Base-by-base conservation (phyloP, 495 filamentous ascomycete genomes). In the Immersiella caudata region DNA sequence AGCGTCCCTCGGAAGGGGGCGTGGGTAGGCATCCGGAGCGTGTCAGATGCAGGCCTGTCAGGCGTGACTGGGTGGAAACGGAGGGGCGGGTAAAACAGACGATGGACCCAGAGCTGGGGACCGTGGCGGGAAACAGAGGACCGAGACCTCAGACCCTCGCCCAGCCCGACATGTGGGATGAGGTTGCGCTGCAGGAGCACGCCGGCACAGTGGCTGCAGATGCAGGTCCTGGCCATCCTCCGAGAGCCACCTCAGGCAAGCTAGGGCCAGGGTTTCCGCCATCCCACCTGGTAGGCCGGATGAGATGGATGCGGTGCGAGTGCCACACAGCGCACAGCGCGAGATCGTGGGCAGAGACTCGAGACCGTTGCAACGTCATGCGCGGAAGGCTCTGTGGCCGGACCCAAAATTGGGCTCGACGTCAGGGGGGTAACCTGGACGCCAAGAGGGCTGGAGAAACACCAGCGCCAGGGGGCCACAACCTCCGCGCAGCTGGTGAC, bases 21-120 rank as follows among this genome's bases (percentile, higher is more conserved):
- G 20, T 61, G 67, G 76, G 76, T 68, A 75, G 66, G 63, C 75
- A 76, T 82, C 81, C 81, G 80, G 76, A 66, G 76, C 75, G 81
- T 82, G 70, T 83, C 80, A 83, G 77, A 75, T 76, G 67, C 71
- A 71, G 71, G 73, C 72, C 73, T 75, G 67, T 74, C 73, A 73
- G 72, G 75, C 73, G 72, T 71, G 68, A 64, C 54, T 69, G 65
- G 73, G 72, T 74, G 70, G 77, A 76, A 76, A 64, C 70, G 9
- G 66, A 67, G 61, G 61, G 61, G 59, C 62, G 76, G 78, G 69
- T 82, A 79, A 83, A 82, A 82, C 79, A 74, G 74, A 35, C 57
- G 66, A 68, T 71, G 69, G 69, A 21, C 57, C 62, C 64, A 71
- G 50, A 67, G 64, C 66, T 24, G 65, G 51, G 56, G 64, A 66